Conservation (phyloP, 2,329 filamentous ascomycete species). For the Penicillium concentricum region DNA sequence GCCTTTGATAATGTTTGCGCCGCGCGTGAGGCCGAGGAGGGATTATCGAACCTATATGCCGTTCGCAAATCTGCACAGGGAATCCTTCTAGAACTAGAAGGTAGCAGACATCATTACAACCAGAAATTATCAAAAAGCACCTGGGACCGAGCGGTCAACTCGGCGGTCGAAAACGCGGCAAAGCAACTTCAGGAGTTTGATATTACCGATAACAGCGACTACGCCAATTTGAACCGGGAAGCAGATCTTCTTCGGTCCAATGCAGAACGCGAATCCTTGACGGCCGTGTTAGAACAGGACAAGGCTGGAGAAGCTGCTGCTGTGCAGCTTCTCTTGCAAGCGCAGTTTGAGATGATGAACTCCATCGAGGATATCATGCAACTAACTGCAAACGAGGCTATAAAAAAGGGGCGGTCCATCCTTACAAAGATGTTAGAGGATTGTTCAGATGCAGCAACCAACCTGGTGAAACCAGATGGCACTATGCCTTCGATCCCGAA, state of each 20-base stretch:
- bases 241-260: slow-evolving; percentile 81
- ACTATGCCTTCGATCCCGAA: slow-evolving; percentile 55
- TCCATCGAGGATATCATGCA: slow-evolving; percentile 77
- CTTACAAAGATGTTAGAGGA: slow-evolving; percentile 75
- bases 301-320: slow-evolving; percentile 73
- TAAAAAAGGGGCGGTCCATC: slow-evolving; percentile 73
- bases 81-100: slow-evolving; percentile 83
- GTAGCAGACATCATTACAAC: slow-evolving; percentile 86
- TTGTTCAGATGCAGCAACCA: slow-evolving; percentile 71
- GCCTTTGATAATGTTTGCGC: slow-evolving; percentile 85
- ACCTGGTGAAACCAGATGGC: slow-evolving; percentile 89
- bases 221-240: slow-evolving; percentile 72
- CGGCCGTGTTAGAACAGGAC: slow-evolving; percentile 78
- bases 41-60: slow-evolving; percentile 64
- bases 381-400: slow-evolving; percentile 80
- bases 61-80: slow-evolving; percentile 88
- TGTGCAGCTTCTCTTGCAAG: slow-evolving; percentile 79
- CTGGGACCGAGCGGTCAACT: slow-evolving; percentile 86
- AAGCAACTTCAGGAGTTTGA: slow-evolving; percentile 74
- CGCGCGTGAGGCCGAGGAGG: slow-evolving; percentile 64
- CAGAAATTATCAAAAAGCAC: slow-evolving; percentile 75
- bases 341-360: slow-evolving; percentile 87
- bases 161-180: slow-evolving; percentile 81
- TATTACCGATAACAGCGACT: slow-evolving; percentile 63
- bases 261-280: slow-evolving; percentile 75